phyloP scores from a whole-genome alignment of 306 rosid species.

The Geum urbanum region DNA sequence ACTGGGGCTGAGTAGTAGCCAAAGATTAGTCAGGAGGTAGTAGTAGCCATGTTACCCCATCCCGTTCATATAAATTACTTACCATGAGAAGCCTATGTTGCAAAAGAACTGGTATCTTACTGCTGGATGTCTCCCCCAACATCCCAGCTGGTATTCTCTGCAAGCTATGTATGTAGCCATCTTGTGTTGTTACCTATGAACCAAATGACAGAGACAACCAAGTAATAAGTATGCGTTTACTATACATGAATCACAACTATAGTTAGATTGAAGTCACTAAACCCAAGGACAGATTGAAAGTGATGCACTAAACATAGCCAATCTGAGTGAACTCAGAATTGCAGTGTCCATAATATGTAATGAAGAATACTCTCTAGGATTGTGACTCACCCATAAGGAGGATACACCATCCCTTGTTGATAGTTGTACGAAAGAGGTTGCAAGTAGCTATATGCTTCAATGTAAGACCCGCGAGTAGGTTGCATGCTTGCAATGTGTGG shows the following conservation, averaged over 20 bases:
- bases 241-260: conserved; percentile 14
- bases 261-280: conserved; percentile 7
- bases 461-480: conserved; percentile 56
- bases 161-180: conserved; percentile 56
- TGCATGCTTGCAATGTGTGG: conserved; percentile 59
- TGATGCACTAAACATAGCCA: not conserved
- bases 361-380: not conserved
- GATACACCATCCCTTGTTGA: conserved; percentile 76
- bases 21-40: conserved; percentile 26
- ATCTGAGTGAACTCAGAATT: not conserved
- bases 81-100: conserved; percentile 70
- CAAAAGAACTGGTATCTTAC: conserved; percentile 44
- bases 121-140: conserved; percentile 28
- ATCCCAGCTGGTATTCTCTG: conserved; percentile 40
- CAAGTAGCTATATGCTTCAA: conserved; percentile 72
- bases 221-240: not conserved
- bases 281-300: not conserved
- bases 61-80: conserved; percentile 36
- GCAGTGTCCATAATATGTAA: not conserved
- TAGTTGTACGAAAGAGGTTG: conserved; percentile 76
- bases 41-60: conserved; percentile 40
- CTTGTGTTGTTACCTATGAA: conserved; percentile 54
- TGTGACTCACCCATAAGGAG: conserved; percentile 76
- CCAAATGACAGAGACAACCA: conserved; percentile 19
- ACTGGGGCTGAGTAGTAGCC: conserved; percentile 20